Base-by-base conservation (phyloP, 1,139 yeast genomes). In the Pneumocystis jirovecii region DNA sequence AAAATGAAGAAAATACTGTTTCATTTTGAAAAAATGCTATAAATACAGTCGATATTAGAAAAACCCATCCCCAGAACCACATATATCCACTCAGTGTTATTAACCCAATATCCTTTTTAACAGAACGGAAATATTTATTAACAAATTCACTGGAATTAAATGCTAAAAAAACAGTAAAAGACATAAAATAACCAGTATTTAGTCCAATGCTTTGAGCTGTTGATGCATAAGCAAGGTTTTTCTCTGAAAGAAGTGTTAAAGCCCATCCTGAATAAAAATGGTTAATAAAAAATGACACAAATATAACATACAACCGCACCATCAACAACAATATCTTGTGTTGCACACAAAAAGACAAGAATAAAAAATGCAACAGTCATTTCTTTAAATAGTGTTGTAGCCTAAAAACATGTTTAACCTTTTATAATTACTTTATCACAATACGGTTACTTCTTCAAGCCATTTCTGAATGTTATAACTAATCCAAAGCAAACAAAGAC, bases 311-410 rank as follows among this genome's bases (percentile, higher is more conserved):
- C 25, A 25, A 12, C 10, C n/a, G 12, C 25, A 50, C 98, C 98
- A 76, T 93, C 99, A 19, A 93, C 98, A 0, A 98, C 97, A 66
- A 93, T 93, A 74, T 93, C 99, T 75, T 93, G 98, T 0, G 99
- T 93, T 1, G 98, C 97, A 77, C 97, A 91, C 67, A 93, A 79
- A 67, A 93, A 83, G 61, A 93, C 93, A 67, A 95, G 77, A 29
- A 84, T 69, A 71, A 91, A 88, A 76, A 93, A 93, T 66, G 83
- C 80, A 66, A 77, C 64, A 0, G 91, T 85, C 68, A 89, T 59
- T 17, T 64, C 31, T 12, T 50, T 50, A 1, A 50, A 29, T 12
- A 29, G 21, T 15, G 8, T 12, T 19, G 31, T 3, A 6, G 34
- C 57, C 57, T 50, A 50, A 25, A 29, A 25, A 10, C 21, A 50